Evolutionary conservation across 495 filamentous ascomycete genomes (phyloP).

Genomic region (Xylaria longipes): DNA sequence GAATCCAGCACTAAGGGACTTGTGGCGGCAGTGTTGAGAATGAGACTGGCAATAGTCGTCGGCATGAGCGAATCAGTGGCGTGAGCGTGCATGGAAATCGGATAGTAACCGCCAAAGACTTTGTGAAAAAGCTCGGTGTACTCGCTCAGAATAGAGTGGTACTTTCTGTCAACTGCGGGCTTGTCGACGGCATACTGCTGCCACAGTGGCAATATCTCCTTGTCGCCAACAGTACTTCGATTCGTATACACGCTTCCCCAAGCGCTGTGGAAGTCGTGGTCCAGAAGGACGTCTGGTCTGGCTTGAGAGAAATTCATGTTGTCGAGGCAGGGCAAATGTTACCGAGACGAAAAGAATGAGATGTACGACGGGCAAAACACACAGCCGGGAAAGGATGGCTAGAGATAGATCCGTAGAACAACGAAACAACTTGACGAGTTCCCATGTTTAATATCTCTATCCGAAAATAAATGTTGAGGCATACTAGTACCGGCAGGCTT

Average conservation of each 20-base stretch:
- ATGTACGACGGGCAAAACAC: background rate
- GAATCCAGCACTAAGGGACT: constrained; percentile 16
- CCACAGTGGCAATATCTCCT: constrained; percentile 24
- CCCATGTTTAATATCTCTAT: background rate
- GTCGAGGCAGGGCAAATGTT: too few species aligned
- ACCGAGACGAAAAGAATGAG: background rate
- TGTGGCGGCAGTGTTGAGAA: constrained; percentile 20
- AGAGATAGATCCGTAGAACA: background rate
- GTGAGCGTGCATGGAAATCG: constrained; percentile 29
- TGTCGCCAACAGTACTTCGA: constrained; percentile 22
- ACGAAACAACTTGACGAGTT: background rate
- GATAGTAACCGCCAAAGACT: constrained; percentile 26
- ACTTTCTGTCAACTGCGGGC: constrained; percentile 25
- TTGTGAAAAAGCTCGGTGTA: constrained; percentile 23
- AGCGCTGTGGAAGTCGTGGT: constrained; percentile 27
- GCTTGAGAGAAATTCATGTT: background rate
- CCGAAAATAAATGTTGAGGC: background rate
- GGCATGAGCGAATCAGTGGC: constrained; percentile 19
- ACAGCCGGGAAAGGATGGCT: background rate
- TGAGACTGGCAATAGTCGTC: constrained; percentile 22
- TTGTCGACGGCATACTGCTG: constrained; percentile 15
- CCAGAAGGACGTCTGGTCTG: background rate
- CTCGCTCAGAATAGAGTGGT: constrained; percentile 23
- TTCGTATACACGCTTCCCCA: constrained; percentile 29
- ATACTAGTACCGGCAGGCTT: background rate